Conservation (phyloP, 2,329 filamentous ascomycete genomes). For the Didymella pomorum region DNA sequence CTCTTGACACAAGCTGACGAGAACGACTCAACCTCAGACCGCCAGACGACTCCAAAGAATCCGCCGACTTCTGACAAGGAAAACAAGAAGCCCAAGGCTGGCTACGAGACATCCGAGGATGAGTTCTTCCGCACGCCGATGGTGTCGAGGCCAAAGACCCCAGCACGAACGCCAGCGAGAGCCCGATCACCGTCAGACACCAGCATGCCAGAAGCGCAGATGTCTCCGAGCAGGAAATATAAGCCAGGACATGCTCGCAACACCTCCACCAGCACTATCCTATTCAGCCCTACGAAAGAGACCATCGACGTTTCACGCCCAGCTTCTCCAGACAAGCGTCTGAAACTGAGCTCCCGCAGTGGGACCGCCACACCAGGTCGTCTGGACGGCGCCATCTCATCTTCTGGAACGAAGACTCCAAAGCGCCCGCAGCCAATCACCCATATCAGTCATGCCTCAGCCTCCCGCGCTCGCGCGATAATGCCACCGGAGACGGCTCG, state of each 20-base stretch:
- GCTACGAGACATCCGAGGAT: conserved; percentile 50
- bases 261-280: conserved; percentile 80
- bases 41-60: conserved; percentile 27
- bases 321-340: conserved; percentile 40
- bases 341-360: conserved; percentile 42
- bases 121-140: conserved; percentile 57
- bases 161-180: conserved; percentile 34
- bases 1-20: conserved; percentile 75
- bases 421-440: conserved; percentile 44
- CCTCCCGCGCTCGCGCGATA: conserved; percentile 44
- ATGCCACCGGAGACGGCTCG: conserved; percentile 61
- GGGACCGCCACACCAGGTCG: conserved; percentile 47
- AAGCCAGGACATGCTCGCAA: conserved; percentile 72
- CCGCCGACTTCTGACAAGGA: conserved; percentile 37
- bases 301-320: conserved; percentile 49
- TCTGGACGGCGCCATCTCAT: conserved; percentile 25
- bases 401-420: conserved; percentile 53
- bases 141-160: conserved; percentile 40
- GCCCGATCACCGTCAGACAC: conserved; percentile 39
- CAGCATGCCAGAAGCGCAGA: conserved; percentile 45
- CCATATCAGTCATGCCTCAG: conserved; percentile 31
- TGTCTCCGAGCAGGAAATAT: conserved; percentile 40
- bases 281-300: conserved; percentile 73
- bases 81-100: conserved; percentile 31
- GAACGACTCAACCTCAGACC: conserved; percentile 46